Evolutionary conservation across 257 asterid genomes (phyloP).

Genomic region (Lavandula angustifolia): DNA sequence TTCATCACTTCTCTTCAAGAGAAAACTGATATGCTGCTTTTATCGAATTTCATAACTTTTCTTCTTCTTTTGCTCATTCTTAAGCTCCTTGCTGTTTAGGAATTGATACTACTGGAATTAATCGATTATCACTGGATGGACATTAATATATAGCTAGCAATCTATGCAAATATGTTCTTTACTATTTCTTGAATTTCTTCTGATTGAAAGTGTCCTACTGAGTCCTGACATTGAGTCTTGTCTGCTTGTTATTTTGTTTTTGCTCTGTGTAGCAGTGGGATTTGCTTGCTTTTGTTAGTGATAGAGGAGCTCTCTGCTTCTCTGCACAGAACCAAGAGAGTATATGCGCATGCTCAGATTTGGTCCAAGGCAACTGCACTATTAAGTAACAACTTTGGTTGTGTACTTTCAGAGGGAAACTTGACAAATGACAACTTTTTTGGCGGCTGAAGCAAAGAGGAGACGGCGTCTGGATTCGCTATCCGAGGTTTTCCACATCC

Average conservation of each 20-base stretch:
- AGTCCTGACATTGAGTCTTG: not conserved
- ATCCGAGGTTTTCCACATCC: too few relatives aligned
- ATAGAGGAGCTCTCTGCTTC: constrained; percentile 25
- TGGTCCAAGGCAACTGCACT: too few relatives aligned
- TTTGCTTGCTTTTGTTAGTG: constrained; percentile 18
- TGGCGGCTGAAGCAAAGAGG: too few relatives aligned
- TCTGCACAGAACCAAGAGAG: constrained; percentile 17
- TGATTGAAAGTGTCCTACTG: not conserved
- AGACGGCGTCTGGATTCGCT: too few relatives aligned
- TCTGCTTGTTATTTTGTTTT: constrained; percentile 12
- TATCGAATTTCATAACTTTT: constrained; percentile 9
- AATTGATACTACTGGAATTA: constrained; percentile 8
- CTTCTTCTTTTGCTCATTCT: constrained; percentile 6
- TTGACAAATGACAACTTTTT: too few relatives aligned
- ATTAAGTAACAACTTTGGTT: too few relatives aligned
- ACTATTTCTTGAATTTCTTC: not conserved
- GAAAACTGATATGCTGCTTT: not conserved
- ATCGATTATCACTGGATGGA: not conserved
- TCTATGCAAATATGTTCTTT: not conserved
- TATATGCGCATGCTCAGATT: not conserved
- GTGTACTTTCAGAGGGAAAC: too few relatives aligned
- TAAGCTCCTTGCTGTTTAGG: not conserved
- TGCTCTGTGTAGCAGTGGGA: constrained; percentile 17
- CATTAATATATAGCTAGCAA: not conserved
- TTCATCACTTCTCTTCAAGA: constrained; percentile 6